These are phyloP conservation scores for Ascochyta clinopodiicola DNA, from an alignment of 2,329 filamentous ascomycete genomes.

Conservation along the genomic window DNA sequence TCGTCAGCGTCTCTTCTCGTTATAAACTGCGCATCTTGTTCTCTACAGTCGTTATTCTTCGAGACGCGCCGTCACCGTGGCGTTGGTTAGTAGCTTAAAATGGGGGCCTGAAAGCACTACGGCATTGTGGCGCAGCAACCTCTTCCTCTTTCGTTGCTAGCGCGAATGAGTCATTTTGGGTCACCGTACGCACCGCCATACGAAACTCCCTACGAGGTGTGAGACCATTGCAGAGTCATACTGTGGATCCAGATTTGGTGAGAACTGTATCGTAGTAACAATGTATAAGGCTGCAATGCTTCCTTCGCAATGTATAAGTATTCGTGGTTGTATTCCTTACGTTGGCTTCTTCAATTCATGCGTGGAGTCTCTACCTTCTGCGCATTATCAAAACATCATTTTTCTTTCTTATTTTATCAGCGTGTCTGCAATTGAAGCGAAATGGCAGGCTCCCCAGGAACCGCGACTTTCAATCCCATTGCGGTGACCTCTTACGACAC, in stretches of 20 bases:
- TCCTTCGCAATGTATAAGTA: slow-evolving; percentile 9
- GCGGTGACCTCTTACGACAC: slow-evolving; percentile 60
- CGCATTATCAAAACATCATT: slow-evolving; percentile 3
- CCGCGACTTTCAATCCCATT: slow-evolving; percentile 14
- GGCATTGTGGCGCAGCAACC: slow-evolving; percentile 22
- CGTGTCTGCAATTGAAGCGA: background rate
- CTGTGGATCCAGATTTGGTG: slow-evolving; percentile 7
- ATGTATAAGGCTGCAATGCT: background rate
- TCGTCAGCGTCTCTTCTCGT: too few relatives aligned
- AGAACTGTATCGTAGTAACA: background rate
- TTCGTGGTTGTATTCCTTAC: background rate
- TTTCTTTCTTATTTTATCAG: background rate
- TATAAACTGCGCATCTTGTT: too few relatives aligned
- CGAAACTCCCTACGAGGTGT: background rate
- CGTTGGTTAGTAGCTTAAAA: background rate
- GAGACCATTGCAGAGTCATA: slow-evolving; percentile 22
- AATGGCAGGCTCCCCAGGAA: slow-evolving; percentile 27
- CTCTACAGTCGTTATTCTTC: background rate
- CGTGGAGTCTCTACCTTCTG: background rate
- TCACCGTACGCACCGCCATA: slow-evolving; percentile 13
- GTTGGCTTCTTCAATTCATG: background rate
- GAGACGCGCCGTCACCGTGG: background rate
- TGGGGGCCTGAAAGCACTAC: background rate
- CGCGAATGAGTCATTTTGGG: slow-evolving; percentile 36
- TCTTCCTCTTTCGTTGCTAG: slow-evolving; percentile 16